phyloP scores from a whole-genome alignment of 768 basidiomycete genomes.

The Lanmaoa rubissima region DNA sequence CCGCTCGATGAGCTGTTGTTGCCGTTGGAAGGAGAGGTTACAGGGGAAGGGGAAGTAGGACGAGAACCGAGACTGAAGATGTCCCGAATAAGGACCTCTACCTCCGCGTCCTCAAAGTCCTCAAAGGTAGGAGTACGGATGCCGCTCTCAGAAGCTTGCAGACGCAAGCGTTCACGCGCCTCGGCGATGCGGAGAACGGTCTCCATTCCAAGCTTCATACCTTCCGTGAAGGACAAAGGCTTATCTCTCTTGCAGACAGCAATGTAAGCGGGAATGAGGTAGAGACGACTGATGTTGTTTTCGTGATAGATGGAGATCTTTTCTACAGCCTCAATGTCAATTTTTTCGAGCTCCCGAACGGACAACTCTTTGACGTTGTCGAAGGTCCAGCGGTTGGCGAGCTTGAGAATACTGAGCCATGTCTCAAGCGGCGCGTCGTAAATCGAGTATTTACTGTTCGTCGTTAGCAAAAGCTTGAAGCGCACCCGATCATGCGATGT shows the following conservation, averaged over 20 bases:
- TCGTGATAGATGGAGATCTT: conserved; percentile 40
- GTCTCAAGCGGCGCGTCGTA: conserved; percentile 40
- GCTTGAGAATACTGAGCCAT: conserved; percentile 41
- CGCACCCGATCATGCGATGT: neutral
- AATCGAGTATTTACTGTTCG: conserved; percentile 34
- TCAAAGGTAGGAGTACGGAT: conserved; percentile 32
- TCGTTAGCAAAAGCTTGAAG: neutral
- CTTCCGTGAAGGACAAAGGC: conserved; percentile 39
- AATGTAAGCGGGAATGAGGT: conserved; percentile 37
- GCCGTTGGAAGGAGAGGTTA: conserved; percentile 6
- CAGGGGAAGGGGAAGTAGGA: conserved; percentile 21
- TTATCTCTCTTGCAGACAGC: conserved; percentile 37
- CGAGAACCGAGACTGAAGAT: conserved; percentile 30
- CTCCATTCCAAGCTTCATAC: conserved; percentile 40
- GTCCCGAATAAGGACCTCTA: conserved; percentile 28
- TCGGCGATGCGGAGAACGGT: conserved; percentile 37
- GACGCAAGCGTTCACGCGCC: conserved; percentile 41
- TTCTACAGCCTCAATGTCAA: conserved; percentile 35
- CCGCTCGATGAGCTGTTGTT: conserved; percentile 10
- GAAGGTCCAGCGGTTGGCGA: conserved; percentile 43
- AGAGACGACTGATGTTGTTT: conserved; percentile 33
- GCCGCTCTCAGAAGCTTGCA: conserved; percentile 30
- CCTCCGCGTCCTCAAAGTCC: conserved; percentile 31
- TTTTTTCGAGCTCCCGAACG: conserved; percentile 39
- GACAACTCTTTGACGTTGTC: conserved; percentile 38